Evolutionary conservation across 1,284 basidiomycete species (phyloP).

Genomic region (Ganoderma multipileum): DNA sequence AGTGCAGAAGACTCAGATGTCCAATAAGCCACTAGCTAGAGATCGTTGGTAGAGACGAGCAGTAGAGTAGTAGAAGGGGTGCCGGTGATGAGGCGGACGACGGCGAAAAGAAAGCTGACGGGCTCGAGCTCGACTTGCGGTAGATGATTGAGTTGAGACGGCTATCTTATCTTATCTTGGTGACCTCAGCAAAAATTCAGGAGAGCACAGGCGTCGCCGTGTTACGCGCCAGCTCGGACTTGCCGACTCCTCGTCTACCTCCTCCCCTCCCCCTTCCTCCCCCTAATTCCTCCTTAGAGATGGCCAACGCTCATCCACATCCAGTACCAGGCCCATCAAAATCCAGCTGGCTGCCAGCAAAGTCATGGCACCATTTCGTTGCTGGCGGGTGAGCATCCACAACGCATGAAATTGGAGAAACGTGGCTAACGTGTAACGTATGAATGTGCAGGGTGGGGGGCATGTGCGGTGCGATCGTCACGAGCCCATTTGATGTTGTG

Average conservation of each 20-base stretch:
- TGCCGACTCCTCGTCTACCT: conserved; percentile 13
- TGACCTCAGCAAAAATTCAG: conserved; percentile 25
- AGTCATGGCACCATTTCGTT: conserved; percentile 85
- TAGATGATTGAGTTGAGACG: background rate
- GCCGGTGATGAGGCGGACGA: background rate
- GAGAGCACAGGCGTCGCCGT: background rate
- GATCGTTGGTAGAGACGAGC: background rate
- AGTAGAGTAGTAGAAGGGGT: background rate
- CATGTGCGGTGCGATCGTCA: conserved; percentile 97
- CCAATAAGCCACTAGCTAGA: background rate
- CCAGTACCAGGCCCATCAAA: conserved; percentile 41
- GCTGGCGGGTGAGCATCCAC: conserved; percentile 77
- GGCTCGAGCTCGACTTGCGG: background rate
- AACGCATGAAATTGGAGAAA: conserved; percentile 9
- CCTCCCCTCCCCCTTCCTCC: conserved; percentile 8
- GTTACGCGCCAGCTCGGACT: conserved; percentile 17
- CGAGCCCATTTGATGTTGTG: conserved; percentile 97
- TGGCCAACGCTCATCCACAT: conserved; percentile 33
- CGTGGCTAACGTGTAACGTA: conserved; percentile 15
- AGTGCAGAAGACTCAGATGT: background rate
- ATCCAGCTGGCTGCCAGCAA: conserved; percentile 62
- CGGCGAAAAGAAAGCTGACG: background rate
- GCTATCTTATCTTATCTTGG: conserved; percentile 36
- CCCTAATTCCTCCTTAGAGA: conserved; percentile 17
- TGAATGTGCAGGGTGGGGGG: conserved; percentile 77